Base-by-base conservation (phyloP, 73 alveolate genomes). In the Paramecium sexaurelia region DNA sequence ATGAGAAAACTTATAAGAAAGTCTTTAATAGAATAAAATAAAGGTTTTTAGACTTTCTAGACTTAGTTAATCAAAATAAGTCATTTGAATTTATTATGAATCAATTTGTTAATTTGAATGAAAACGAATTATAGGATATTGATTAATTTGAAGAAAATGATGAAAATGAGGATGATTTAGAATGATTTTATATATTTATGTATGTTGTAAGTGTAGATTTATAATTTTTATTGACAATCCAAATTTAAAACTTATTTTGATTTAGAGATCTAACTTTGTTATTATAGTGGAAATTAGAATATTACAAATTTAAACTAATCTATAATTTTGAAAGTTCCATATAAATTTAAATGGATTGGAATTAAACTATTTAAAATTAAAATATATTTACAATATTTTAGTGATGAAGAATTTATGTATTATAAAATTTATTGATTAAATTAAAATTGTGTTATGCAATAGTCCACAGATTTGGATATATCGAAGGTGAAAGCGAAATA, bases 401-500 rank as follows among this genome's bases (percentile, higher is more conserved):
- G n/a, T 11, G 57, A 45, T 11, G 51, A 45, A 45, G 9, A 13
- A 45, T 11, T 45, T 45, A 45, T n/a, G n/a, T 45, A 45, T 0
- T 45, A 45, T 45, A 45, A 45, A 45, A 45, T 45, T n/a, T 45
- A 45, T 45, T 45, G n/a, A 45, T 45, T 45, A 45, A 45, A 45
- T 45, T 43, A 15, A 15, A 45, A 45, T 45, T 45, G 57, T 13
- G 11, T 19, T 15, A 45, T 45, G 57, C 57, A 45, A 45, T 45
- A 45, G 57, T 45, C 57, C n/a, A 11, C 57, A 45, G 75, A 56
- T 24, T 17, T 27, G 5, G 75, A 56, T 22, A 19, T 56, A 17
- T 56, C 15, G 75, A 56, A 13, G 20, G 17, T 20, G 73, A 75
- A 29, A 75, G 89, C 89, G 10, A 75, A 75, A 75, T 75, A 75